These are phyloP conservation scores for Naganishia vishniacii DNA, from an alignment of 768 basidiomycete species.

Conservation along the genomic window DNA sequence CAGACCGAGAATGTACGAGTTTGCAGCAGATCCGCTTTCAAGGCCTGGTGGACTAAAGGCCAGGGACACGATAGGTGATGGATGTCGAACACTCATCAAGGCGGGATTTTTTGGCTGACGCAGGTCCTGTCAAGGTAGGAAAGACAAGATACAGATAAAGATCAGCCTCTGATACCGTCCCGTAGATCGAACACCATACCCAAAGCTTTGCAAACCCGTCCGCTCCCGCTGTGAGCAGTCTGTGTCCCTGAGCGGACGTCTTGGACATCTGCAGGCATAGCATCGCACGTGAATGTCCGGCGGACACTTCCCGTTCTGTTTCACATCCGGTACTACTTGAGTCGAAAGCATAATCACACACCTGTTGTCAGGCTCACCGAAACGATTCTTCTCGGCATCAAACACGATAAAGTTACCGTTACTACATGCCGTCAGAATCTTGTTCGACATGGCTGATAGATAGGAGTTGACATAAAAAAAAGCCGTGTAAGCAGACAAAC, in stretches of 20 bases:
- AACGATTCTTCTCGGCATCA: conserved; percentile 38
- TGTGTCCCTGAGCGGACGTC: conserved; percentile 34
- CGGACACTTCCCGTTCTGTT: conserved; percentile 24
- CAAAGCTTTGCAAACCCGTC: conserved; percentile 43
- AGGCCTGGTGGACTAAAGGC: conserved; percentile 37
- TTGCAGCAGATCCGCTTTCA: conserved; percentile 28
- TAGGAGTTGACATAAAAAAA: not conserved
- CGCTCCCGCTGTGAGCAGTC: conserved; percentile 41
- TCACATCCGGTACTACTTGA: not conserved
- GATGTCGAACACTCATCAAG: conserved; percentile 34
- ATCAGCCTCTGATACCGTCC: no score
- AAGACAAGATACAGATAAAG: not conserved
- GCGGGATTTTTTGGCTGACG: conserved; percentile 32
- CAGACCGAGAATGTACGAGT: conserved; percentile 36
- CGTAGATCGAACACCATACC: conserved; percentile 30
- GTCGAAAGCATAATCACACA: not conserved
- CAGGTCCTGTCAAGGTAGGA: conserved; percentile 36
- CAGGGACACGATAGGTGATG: conserved; percentile 36
- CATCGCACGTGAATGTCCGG: conserved; percentile 38
- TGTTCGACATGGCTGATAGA: conserved; percentile 36
- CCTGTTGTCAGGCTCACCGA: conserved; percentile 32
- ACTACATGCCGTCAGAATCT: conserved; percentile 41
- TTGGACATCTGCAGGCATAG: conserved; percentile 37
- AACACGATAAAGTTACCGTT: conserved; percentile 45
- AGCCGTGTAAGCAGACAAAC: not conserved